Evolutionary conservation across 257 asterid species (phyloP), one percentile per base, ranked within the genome.

Genomic region (Striga asiatica): DNA sequence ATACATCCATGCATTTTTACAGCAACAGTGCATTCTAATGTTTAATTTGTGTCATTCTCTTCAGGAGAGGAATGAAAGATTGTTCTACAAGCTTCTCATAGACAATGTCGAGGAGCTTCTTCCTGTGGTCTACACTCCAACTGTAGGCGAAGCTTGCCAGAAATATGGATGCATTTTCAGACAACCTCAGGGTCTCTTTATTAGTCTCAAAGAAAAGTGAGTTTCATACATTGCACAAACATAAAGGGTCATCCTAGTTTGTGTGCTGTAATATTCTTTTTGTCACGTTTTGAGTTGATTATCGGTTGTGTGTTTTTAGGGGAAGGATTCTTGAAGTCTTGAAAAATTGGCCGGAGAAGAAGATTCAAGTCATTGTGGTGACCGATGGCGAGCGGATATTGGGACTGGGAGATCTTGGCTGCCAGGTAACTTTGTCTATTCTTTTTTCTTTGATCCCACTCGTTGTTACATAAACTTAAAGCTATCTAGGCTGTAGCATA

Each of bases 381-480:
- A 92, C 99, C 10, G 99, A 92, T 11, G 99, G 99, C 54, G 99
- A 92, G 60, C 74, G 99, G 38, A 92, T 92, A 70, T 71, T 92
- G 81, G 99, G 99, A 31, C 99, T 92, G 32, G 99, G 98, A 45
- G 97, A 88, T 68, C 99, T 92, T 71, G 98, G 98, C 67, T 91
- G 97, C 74, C 98, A 91, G 94, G 98, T 82, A 61, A 41, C 58
- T 54, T 48, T 28, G 8, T 50, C 14, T 45, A 25, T 54, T 12
- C 6, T 16, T n/a, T 50, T 50, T 10, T 37, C 13, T 13, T 37
- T 37, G n/a, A n/a, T 35, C 10, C n/a, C n/a, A 10, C n/a, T 35
- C 10, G 10, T 6, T 10, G 10, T 17, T 65, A 24, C n/a, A n/a
- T n/a, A n/a, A n/a, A n/a, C n/a, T n/a, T n/a, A n/a, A n/a, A n/a